Evolutionary conservation across 2,329 filamentous ascomycete species (phyloP).

Genomic region (Didymella keratinophila): DNA sequence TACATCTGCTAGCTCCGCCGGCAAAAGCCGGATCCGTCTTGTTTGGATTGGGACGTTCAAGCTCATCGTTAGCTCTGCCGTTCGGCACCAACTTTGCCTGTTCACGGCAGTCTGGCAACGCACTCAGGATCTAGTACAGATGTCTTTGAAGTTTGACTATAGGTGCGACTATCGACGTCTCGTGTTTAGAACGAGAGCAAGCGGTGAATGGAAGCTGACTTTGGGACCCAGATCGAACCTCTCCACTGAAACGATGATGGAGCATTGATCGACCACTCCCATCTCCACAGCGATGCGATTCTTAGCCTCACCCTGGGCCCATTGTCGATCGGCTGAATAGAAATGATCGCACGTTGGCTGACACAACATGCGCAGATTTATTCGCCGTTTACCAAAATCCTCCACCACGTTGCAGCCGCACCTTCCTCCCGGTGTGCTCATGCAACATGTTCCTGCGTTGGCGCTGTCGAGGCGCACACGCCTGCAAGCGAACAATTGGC

Average conservation of each 20-base stretch:
- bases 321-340: background rate
- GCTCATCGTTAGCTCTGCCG: constrained; percentile 4
- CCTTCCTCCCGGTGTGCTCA: constrained; percentile 9
- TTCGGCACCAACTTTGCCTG: constrained; percentile 4
- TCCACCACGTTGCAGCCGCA: constrained; percentile 11
- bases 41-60: constrained; percentile 7
- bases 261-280: constrained; percentile 9
- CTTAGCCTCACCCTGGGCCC: constrained; percentile 5
- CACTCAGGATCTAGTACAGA: constrained; percentile 8
- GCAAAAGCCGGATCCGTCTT: constrained; percentile 1
- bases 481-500: constrained; percentile 4
- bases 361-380: constrained; percentile 7
- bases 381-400: background rate
- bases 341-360: background rate
- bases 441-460: constrained; percentile 15
- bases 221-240: background rate
- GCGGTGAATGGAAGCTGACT: constrained; percentile 5
- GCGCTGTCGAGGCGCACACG: constrained; percentile 7
- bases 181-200: background rate
- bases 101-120: constrained; percentile 9
- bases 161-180: constrained; percentile 8
- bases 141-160: background rate
- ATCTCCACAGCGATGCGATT: constrained; percentile 15
- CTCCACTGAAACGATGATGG: constrained; percentile 10
- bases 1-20: background rate